Base-by-base conservation (phyloP, 108 stramenopile species). In the Discostella pseudostelligera region DNA sequence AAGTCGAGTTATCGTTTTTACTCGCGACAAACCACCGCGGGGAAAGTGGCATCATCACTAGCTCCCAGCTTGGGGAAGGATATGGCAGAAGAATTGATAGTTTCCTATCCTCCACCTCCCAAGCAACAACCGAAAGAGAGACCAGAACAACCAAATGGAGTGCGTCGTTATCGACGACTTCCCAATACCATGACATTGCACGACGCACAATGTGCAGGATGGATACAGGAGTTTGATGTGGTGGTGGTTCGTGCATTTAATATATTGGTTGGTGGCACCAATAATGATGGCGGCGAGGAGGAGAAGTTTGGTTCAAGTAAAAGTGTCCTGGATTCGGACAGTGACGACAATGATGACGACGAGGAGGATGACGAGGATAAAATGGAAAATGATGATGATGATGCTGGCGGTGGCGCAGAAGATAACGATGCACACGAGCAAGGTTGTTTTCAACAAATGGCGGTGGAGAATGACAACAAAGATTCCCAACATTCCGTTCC, bases 151-250 rank as follows among this genome's bases (percentile, higher is more conserved):
- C 17, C 8, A 12, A 13, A 66, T 37, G 21, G 24, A 16, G 45
- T 37, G 25, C 20, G 43, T 12, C 36, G 36, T n/a, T 74, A 70
- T 22, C 63, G 67, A 59, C 50, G 78, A 19, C 63, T 79, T 36
- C 78, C 78, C 16, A 79, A 74, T 42, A 70, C 63, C 32, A 79
- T 75, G 68, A 47, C 78, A 11, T 66, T 79, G 45, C 68, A 79
- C 55, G 78, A 79, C 22, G 78, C 73, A 22, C 43, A 74, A 47
- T 19, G 28, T 13, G 50, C 25, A 10, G 78, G 78, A 0, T 79
- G 73, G 74, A 21, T 79, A 11, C 36, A 70, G 8, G 74, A 79
- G 29, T 79, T 79, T 65, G 78, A 79, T 54, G 32, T 49, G 13
- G 67, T 74, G 11, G 3, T 79, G 55, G 56, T 79, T 54, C 78